These are phyloP conservation scores for Furcasterigmium furcatum DNA, from an alignment of 2,329 filamentous ascomycete genomes.

Conservation along the genomic window DNA sequence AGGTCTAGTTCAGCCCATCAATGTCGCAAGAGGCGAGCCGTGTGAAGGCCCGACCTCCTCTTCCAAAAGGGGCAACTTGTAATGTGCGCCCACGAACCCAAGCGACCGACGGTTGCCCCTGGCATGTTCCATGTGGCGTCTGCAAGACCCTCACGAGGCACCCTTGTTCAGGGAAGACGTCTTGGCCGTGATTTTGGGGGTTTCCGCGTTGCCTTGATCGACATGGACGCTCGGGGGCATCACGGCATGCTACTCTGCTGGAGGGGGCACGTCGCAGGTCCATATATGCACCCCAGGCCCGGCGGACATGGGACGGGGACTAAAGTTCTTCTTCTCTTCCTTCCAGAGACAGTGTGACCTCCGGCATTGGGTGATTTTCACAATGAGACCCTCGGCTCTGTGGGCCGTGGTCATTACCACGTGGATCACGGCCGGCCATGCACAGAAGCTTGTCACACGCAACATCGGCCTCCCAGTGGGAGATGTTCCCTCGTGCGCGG, in stretches of 20 bases:
- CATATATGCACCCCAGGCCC: background rate
- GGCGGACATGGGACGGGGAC: background rate
- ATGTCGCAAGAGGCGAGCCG: too few species aligned
- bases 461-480: background rate
- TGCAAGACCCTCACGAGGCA: background rate
- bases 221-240: background rate
- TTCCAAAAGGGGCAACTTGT: too few species aligned
- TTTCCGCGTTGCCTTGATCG: too few species aligned
- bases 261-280: background rate
- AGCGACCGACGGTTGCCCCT: too few species aligned
- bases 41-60: too few species aligned
- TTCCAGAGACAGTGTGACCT: background rate
- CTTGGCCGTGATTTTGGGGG: too few species aligned
- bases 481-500: background rate
- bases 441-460: background rate
- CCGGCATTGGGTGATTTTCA: background rate
- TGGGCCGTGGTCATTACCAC: background rate
- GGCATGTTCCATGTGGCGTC: background rate
- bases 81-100: too few species aligned
- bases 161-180: background rate
- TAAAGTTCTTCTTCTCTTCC: background rate
- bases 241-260: background rate
- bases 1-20: too few species aligned
- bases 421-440: background rate
- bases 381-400: background rate